Conservation (phyloP, 1,284 basidiomycete species). For the Ustilago sp. region DNA sequence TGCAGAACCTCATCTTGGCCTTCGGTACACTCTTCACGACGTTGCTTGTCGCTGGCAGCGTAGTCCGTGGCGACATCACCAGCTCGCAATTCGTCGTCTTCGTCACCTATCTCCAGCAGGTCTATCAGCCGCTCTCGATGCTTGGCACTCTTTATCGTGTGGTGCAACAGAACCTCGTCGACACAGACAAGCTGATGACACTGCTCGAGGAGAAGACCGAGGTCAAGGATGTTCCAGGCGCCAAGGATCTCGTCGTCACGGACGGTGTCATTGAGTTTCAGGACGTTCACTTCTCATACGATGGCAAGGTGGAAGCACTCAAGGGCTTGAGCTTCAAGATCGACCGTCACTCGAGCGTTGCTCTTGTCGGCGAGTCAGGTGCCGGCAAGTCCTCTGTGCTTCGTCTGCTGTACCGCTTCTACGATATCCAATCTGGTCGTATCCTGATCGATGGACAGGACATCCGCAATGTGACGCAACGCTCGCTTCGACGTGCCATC, state of each 20-base stretch:
- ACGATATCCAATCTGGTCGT: conserved; percentile 76
- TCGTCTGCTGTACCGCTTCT: conserved; percentile 87
- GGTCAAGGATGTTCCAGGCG: conserved; percentile 82
- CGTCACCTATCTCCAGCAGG: conserved; percentile 82
- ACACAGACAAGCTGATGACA: conserved; percentile 70
- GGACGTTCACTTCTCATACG: conserved; percentile 74
- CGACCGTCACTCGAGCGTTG: conserved; percentile 74
- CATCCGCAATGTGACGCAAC: conserved; percentile 84
- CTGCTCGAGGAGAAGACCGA: conserved; percentile 73
- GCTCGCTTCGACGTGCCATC: conserved; percentile 80
- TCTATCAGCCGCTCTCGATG: conserved; percentile 69
- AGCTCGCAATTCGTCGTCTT: conserved; percentile 79
- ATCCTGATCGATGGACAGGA: conserved; percentile 82
- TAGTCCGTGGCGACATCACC: conserved; percentile 52
- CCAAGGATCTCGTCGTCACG: conserved; percentile 79
- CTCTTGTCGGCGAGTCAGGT: conserved; percentile 74
- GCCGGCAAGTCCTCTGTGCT: conserved; percentile 85
- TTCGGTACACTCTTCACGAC: conserved; percentile 61
- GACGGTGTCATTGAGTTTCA: conserved; percentile 84
- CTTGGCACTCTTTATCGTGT: conserved; percentile 67
- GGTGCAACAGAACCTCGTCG: conserved; percentile 74
- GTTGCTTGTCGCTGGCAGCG: conserved; percentile 54
- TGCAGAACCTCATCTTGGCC: conserved; percentile 63
- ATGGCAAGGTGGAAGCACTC: conserved; percentile 79
- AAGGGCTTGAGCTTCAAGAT: conserved; percentile 84